phyloP scores from a whole-genome alignment of 2,329 filamentous ascomycete genomes.

The Endoconidiophora polonica region DNA sequence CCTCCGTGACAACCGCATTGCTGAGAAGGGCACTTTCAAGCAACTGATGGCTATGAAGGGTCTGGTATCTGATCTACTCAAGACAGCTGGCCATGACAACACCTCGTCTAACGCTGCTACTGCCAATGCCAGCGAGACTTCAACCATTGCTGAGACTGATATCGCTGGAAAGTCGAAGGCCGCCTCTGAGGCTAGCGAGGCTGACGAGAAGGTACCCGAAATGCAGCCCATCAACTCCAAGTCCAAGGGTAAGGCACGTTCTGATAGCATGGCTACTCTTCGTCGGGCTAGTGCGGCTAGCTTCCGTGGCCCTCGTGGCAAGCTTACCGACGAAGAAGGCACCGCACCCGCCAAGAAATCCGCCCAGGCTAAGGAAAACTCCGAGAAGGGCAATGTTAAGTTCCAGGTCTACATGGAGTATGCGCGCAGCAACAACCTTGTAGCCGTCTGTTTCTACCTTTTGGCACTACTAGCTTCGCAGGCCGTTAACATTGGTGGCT shows the following conservation, averaged over 20 bases:
- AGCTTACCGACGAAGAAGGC: conserved; percentile 69
- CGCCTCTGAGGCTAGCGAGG: conserved; percentile 52
- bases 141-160: conserved; percentile 38
- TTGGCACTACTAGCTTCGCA: conserved; percentile 64
- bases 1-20: conserved; percentile 64
- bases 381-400: conserved; percentile 93
- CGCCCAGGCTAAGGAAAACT: conserved; percentile 72
- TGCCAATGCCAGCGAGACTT: conserved; percentile 35
- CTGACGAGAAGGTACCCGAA: conserved; percentile 59
- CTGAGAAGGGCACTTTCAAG: conserved; percentile 78
- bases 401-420: conserved; percentile 93
- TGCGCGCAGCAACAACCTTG: conserved; percentile 80
- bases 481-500: conserved; percentile 65
- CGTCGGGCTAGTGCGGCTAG: conserved; percentile 83
- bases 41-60: conserved; percentile 91
- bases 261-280: conserved; percentile 62
- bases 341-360: conserved; percentile 49
- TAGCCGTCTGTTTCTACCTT: conserved; percentile 68
- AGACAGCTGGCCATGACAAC: conserved; percentile 47
- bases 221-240: conserved; percentile 49
- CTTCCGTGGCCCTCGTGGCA: conserved; percentile 72
- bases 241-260: conserved; percentile 35
- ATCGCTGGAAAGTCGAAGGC: conserved; percentile 20
- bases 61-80: conserved; percentile 69
- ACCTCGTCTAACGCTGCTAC: conserved; percentile 21